Conservation (phyloP, 306 rosid genomes). For the Cicer judaicum region DNA sequence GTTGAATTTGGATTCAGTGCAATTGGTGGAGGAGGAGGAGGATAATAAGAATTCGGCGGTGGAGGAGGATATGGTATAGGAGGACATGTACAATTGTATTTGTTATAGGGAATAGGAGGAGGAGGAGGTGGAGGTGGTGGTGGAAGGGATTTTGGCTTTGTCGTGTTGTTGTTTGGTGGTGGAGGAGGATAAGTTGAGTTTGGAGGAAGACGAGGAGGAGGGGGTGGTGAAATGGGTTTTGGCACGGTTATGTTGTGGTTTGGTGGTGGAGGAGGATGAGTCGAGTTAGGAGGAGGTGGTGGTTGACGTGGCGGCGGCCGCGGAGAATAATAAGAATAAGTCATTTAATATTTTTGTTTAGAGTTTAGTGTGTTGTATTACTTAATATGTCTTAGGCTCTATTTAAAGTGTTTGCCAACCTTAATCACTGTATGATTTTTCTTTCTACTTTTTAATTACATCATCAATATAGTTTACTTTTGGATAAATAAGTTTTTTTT, state of each 20-base stretch:
- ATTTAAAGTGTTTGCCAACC: neutral
- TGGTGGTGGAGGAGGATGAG: conserved; percentile 18
- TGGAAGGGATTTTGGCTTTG: too few species aligned
- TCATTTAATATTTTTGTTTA: neutral
- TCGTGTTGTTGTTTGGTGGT: neutral
- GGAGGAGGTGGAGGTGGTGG: conserved; percentile 41
- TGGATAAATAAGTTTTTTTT: too few species aligned
- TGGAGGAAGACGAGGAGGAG: neutral
- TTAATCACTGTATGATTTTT: too few species aligned
- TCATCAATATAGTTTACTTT: too few species aligned
- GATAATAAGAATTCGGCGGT: neutral
- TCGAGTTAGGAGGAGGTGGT: neutral
- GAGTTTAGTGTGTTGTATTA: neutral
- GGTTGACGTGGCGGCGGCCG: too few species aligned
- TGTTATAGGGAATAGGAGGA: neutral
- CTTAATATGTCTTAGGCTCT: neutral
- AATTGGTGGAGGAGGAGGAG: neutral
- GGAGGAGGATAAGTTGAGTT: conserved; percentile 14
- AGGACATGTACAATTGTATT: neutral
- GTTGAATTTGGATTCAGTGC: conserved; percentile 3
- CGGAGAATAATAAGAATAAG: neutral
- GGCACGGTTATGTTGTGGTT: too few species aligned
- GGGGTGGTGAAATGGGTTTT: neutral
- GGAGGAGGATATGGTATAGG: neutral
- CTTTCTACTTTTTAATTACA: too few species aligned